Percentiles rank a stretch among this genome's conserved stretches.
These are phyloP conservation scores for Penicillium goetzii DNA, from an alignment of 495 filamentous ascomycete species.

Conservation along the genomic window DNA sequence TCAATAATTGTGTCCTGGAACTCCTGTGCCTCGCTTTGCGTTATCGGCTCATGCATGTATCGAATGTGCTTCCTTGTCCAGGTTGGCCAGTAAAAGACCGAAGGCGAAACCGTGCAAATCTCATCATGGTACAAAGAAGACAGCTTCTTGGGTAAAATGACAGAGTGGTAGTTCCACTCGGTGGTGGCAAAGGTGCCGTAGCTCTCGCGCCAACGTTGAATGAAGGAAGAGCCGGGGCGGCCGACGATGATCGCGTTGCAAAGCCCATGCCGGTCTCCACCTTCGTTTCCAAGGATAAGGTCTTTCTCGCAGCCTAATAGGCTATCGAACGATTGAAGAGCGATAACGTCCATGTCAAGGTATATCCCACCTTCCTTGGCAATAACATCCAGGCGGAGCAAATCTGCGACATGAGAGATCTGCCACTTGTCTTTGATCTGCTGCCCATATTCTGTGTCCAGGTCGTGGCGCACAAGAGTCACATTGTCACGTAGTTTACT, in stretches of 20 bases:
- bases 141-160: conserved; percentile 47
- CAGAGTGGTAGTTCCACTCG: conserved; percentile 54
- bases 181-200: conserved; percentile 42
- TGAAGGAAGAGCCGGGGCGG: conserved; percentile 44
- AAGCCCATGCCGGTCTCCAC: conserved; percentile 49
- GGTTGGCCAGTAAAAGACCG: conserved; percentile 54
- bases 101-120: conserved; percentile 47
- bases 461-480: conserved; percentile 46
- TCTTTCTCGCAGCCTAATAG: conserved; percentile 29
- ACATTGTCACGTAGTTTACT: conserved; percentile 40
- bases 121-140: conserved; percentile 40
- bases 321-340: conserved; percentile 19
- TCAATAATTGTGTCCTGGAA: conserved; percentile 17
- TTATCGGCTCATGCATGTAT: conserved; percentile 50
- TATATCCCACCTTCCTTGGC: conserved; percentile 50
- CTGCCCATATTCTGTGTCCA: conserved; percentile 31
- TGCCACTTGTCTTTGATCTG: conserved; percentile 39
- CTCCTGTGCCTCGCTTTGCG: conserved; percentile 22
- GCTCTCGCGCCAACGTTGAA: conserved; percentile 45
- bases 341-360: conserved; percentile 25
- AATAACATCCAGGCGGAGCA: conserved; percentile 46
- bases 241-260: conserved; percentile 53
- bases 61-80: conserved; percentile 51
- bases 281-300: conserved; percentile 49
- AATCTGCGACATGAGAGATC: conserved; percentile 49